Base-by-base conservation (phyloP, 495 filamentous ascomycete species). In the Aspergillus wentii region DNA sequence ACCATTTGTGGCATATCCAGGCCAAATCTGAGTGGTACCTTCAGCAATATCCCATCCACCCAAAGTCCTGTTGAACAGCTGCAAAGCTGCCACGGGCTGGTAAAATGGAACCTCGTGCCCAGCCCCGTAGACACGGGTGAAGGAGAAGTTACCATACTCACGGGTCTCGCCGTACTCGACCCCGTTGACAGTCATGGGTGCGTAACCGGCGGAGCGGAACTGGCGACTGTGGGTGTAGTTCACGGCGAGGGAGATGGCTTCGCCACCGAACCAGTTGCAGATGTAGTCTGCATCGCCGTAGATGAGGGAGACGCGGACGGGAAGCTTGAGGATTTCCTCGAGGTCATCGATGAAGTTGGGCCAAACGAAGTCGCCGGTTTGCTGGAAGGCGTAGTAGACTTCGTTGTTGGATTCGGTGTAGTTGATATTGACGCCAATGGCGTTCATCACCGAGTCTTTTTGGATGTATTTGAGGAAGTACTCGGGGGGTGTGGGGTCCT, bases 381-480 rank as follows among this genome's bases (percentile, higher is more conserved):
- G 54, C 3, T 60, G 49, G 57, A 86, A 86, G 17, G 67, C 77
- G n/a, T 40, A 43, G 34, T 66, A 69, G 17, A 82, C 73, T 8
- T 63, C 59, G 20, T 39, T 36, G 36, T 58, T 76, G 6, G 64
- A 68, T 29, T 65, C 42, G 2, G 82, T 85, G 64, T 67, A 86
- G 51, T 88, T 87, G n/a, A 82, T 46, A 5, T 71, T 69, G 5
- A 76, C 69, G 26, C 84, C 82, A 40, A 88, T 68, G 3, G 78
- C 78, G 4, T 71, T 56, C 43, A 78, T 73, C 10, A 87, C 75
- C 0, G 51, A 57, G 15, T 68, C 65, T 30, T 76, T 74, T 44
- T 76, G 76, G 29, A 88, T 59, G 53, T 80, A 87, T 32, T 80
- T 71, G 11, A 66, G 23, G 42, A 76, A 85, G 28, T 68, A 75